A percentile compares a stretch with the other conserved stretches of the same genome.
These are phyloP conservation scores for Sporobolomyces roseus DNA, from an alignment of 768 basidiomycete genomes.

Conservation along the genomic window DNA sequence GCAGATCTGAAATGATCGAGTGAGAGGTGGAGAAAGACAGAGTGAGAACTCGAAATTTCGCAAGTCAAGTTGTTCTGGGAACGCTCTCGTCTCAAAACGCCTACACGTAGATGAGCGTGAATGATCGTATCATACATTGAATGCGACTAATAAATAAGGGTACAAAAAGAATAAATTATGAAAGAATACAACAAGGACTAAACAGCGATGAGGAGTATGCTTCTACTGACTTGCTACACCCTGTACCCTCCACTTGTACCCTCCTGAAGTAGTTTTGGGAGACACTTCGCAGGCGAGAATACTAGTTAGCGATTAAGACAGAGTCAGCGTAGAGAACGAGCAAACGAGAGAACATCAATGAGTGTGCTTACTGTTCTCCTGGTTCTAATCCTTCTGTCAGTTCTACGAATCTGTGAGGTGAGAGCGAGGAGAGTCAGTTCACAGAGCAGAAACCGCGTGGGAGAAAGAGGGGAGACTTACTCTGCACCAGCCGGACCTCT, in stretches of 20 bases:
- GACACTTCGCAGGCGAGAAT: constrained; percentile 30
- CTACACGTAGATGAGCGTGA: too few species aligned
- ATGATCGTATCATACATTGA: too few species aligned
- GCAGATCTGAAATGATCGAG: too few species aligned
- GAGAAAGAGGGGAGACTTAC: not conserved
- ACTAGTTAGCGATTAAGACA: not conserved
- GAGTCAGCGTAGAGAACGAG: not conserved
- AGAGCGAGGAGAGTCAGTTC: not conserved
- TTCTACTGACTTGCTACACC: constrained; percentile 15
- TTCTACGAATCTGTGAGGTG: constrained; percentile 17
- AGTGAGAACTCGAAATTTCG: too few species aligned
- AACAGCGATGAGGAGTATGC: not conserved
- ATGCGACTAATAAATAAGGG: too few species aligned
- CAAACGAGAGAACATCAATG: too few species aligned
- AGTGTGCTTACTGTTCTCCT: constrained; percentile 11
- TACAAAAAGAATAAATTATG: not conserved
- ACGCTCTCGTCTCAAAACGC: too few species aligned
- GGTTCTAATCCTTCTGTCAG: not conserved
- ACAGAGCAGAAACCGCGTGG: too few species aligned
- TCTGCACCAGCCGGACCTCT: constrained; percentile 14
- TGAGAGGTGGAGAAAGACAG: too few species aligned
- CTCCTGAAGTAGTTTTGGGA: constrained; percentile 3
- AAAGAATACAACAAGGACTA: not conserved
- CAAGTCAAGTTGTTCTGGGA: too few species aligned
- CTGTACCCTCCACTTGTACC: constrained; percentile 10